Percentiles rank a stretch among this genome's conserved stretches.
phyloP scores from a whole-genome alignment of 208 protist genomes.

The Trypanosoma lewisi region DNA sequence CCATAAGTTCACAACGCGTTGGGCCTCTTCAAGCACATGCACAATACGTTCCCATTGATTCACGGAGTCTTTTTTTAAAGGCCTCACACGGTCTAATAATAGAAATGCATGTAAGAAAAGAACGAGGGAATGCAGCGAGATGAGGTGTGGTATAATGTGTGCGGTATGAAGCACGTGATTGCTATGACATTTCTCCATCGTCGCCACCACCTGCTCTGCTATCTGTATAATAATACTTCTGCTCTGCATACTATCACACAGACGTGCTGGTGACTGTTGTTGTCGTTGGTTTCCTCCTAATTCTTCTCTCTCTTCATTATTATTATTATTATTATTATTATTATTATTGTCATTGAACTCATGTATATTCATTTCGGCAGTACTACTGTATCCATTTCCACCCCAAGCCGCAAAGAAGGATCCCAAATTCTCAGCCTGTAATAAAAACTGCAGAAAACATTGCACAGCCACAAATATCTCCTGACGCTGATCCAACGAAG shows the following conservation, averaged over 20 bases:
- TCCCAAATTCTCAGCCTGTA: constrained; percentile 43
- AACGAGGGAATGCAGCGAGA: constrained; percentile 63
- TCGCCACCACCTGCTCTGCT: constrained; percentile 21
- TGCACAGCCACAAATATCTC: constrained; percentile 49
- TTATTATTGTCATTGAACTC: no score
- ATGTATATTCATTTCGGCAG: neutral
- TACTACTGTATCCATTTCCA: neutral
- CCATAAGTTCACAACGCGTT: constrained; percentile 50
- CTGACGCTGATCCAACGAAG: constrained; percentile 34
- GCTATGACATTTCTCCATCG: constrained; percentile 27
- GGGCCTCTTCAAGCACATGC: constrained; percentile 37
- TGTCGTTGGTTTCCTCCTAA: no score
- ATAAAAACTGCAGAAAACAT: constrained; percentile 56
- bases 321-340: no score
- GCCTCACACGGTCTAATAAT: constrained; percentile 18
- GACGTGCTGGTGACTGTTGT: neutral
- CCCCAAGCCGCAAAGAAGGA: neutral
- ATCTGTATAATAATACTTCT: constrained; percentile 17
- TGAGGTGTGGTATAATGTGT: constrained; percentile 30
- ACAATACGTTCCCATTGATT: constrained; percentile 28
- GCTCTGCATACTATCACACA: constrained; percentile 18
- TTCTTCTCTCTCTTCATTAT: no score
- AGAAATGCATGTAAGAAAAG: constrained; percentile 73
- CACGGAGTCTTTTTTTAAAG: constrained; percentile 6
- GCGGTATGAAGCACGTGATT: constrained; percentile 7